These are phyloP conservation scores for Cyberlindnera misumaiensis DNA, from an alignment of 805 yeast species.

Conservation along the genomic window DNA sequence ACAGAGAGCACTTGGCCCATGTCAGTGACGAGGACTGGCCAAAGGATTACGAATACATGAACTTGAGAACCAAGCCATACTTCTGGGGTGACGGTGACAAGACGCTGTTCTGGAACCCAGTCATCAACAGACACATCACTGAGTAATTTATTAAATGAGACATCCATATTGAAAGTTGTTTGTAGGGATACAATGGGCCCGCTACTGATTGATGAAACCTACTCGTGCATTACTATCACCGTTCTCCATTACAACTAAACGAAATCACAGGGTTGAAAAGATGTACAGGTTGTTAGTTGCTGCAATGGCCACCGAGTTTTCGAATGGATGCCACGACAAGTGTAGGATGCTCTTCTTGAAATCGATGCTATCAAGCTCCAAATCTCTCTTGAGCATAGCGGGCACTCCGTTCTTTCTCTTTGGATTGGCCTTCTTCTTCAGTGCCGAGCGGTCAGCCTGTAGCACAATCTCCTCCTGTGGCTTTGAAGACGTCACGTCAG, in stretches of 20 bases:
- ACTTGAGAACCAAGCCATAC: slow-evolving; percentile 79
- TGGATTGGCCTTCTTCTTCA: slow-evolving; percentile 62
- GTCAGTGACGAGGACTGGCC: slow-evolving; percentile 92
- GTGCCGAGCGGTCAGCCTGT: slow-evolving; percentile 97
- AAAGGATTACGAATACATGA: slow-evolving; percentile 81
- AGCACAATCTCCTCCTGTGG: slow-evolving; percentile 57
- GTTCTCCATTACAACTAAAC: neutral
- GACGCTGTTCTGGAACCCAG: slow-evolving; percentile 94
- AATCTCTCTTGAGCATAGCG: slow-evolving; percentile 37
- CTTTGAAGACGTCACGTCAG: slow-evolving; percentile 53
- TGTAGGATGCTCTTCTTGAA: slow-evolving; percentile 92
- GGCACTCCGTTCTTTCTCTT: slow-evolving; percentile 29
- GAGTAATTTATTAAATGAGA: slow-evolving; percentile 2
- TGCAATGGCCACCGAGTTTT: slow-evolving; percentile 94
- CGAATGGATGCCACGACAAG: slow-evolving; percentile 97
- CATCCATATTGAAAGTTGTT: too few species aligned
- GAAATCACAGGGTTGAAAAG: slow-evolving; percentile 58
- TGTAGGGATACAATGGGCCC: too few species aligned
- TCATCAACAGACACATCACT: slow-evolving; percentile 77
- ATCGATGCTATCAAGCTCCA: slow-evolving; percentile 63
- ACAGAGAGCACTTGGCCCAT: slow-evolving; percentile 65
- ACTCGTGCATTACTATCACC: too few species aligned
- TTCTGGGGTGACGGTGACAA: slow-evolving; percentile 99
- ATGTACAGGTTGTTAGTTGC: slow-evolving; percentile 93
- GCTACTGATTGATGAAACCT: too few species aligned